Percentiles rank a stretch among this genome's conserved stretches.
These are phyloP conservation scores for Mycena polygramma DNA, from an alignment of 768 basidiomycete genomes.

Conservation along the genomic window DNA sequence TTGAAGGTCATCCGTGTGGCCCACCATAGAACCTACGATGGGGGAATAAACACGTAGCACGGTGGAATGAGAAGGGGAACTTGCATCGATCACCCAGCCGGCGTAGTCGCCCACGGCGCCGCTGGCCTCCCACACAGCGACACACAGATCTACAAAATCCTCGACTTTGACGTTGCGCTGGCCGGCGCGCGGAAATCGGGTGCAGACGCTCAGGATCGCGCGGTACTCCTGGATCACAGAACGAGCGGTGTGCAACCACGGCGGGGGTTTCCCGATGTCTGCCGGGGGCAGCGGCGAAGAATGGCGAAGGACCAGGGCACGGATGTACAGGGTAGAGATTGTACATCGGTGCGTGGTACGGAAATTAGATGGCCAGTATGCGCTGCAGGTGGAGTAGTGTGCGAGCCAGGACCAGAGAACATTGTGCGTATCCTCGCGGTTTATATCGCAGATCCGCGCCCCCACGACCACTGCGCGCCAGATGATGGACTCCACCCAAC, in stretches of 20 bases:
- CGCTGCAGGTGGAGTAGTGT: slow-evolving; percentile 71
- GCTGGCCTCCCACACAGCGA: slow-evolving; percentile 85
- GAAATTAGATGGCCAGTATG: slow-evolving; percentile 85
- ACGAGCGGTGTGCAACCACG: slow-evolving; percentile 77
- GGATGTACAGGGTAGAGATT: slow-evolving; percentile 78
- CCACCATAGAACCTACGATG: slow-evolving; percentile 87
- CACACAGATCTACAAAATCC: slow-evolving; percentile 84
- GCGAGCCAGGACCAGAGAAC: slow-evolving; percentile 74
- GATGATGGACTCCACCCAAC: slow-evolving; percentile 87
- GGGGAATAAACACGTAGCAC: not conserved
- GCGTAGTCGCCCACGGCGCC: slow-evolving; percentile 73
- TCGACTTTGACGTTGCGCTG: slow-evolving; percentile 83
- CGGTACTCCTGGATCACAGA: slow-evolving; percentile 81
- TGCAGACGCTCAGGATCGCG: slow-evolving; percentile 74
- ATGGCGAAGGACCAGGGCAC: slow-evolving; percentile 73
- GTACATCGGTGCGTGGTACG: slow-evolving; percentile 81
- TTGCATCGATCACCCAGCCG: slow-evolving; percentile 86
- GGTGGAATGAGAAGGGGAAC: slow-evolving; percentile 45
- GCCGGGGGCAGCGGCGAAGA: slow-evolving; percentile 39
- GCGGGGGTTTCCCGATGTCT: slow-evolving; percentile 50
- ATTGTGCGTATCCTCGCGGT: slow-evolving; percentile 49
- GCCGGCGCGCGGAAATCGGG: slow-evolving; percentile 86
- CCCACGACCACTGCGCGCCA: slow-evolving; percentile 83
- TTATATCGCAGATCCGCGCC: slow-evolving; percentile 59
- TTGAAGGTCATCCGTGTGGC: slow-evolving; percentile 95